Conservation (phyloP, 2,329 filamentous ascomycete species). For the Madurella fahalii region DNA sequence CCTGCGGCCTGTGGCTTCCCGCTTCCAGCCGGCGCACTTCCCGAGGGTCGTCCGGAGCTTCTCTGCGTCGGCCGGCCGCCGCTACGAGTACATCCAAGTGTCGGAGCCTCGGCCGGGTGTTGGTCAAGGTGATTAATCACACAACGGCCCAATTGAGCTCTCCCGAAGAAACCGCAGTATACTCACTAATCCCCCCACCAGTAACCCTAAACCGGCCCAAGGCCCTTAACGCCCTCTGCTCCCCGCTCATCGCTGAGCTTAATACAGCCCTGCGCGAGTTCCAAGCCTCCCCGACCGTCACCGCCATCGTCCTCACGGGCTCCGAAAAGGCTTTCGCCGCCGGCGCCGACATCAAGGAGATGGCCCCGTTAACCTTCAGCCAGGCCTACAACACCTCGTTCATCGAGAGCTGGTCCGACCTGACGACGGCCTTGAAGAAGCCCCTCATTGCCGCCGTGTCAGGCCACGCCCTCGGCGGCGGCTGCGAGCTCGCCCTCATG, state of each 20-base stretch:
- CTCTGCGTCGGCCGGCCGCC: slow-evolving; percentile 39
- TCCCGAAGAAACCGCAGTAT: not conserved
- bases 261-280: slow-evolving; percentile 71
- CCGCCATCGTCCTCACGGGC: slow-evolving; percentile 80
- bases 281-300: slow-evolving; percentile 65
- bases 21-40: slow-evolving; percentile 53
- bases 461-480: slow-evolving; percentile 89
- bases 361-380: slow-evolving; percentile 87
- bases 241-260: slow-evolving; percentile 84
- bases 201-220: slow-evolving; percentile 93
- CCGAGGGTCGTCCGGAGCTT: slow-evolving; percentile 53
- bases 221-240: slow-evolving; percentile 89
- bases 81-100: slow-evolving; percentile 78
- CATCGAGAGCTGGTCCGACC: slow-evolving; percentile 89
- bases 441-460: slow-evolving; percentile 92
- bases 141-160: not conserved
- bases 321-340: slow-evolving; percentile 89
- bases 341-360: slow-evolving; percentile 98
- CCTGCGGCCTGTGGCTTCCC: slow-evolving; percentile 54
- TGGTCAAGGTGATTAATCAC: slow-evolving; percentile 64
- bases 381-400: slow-evolving; percentile 85
- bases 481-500: slow-evolving; percentile 97
- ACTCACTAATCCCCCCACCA: slow-evolving; percentile 35
- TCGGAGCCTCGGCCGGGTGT: slow-evolving; percentile 85
- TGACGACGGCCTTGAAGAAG: slow-evolving; percentile 82